Conservation (phyloP, 305 asterid species). For the Caryopteris hybrid region DNA sequence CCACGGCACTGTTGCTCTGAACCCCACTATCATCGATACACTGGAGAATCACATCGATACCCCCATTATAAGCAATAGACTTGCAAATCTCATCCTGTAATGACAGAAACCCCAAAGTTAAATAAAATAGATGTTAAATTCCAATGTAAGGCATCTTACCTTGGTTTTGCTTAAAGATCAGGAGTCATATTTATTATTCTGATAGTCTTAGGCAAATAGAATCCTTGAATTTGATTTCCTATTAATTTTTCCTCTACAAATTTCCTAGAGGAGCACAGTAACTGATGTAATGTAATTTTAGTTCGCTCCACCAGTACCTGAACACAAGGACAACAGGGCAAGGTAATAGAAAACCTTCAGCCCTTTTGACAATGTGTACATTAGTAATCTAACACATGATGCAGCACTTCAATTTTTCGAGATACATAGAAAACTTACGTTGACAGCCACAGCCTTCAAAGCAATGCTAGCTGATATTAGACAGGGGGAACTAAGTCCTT, state of each 20-base stretch:
- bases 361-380: neutral
- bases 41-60: slow-evolving; percentile 68
- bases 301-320: neutral
- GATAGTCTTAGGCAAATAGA: slow-evolving; percentile 1
- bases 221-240: neutral
- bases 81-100: slow-evolving; percentile 95
- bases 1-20: slow-evolving; percentile 54
- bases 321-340: neutral
- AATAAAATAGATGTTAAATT: slow-evolving; percentile 9
- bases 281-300: neutral
- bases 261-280: neutral
- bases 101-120: slow-evolving; percentile 3
- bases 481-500: slow-evolving; percentile 56
- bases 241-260: neutral
- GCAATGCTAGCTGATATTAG: slow-evolving; percentile 75
- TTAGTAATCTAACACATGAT: slow-evolving; percentile 6
- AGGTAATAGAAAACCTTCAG: neutral
- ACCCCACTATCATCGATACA: slow-evolving; percentile 73
- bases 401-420: neutral
- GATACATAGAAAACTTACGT: slow-evolving; percentile 48
- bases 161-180: slow-evolving; percentile 10
- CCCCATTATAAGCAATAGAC: slow-evolving; percentile 65
- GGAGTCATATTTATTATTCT: neutral
- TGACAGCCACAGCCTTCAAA: slow-evolving; percentile 82
- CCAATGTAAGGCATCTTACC: slow-evolving; percentile 9